A percentile compares a stretch with the other conserved stretches of the same genome.
Conservation (phyloP, 106 monocot genomes). For the Dioscorea alata region DNA sequence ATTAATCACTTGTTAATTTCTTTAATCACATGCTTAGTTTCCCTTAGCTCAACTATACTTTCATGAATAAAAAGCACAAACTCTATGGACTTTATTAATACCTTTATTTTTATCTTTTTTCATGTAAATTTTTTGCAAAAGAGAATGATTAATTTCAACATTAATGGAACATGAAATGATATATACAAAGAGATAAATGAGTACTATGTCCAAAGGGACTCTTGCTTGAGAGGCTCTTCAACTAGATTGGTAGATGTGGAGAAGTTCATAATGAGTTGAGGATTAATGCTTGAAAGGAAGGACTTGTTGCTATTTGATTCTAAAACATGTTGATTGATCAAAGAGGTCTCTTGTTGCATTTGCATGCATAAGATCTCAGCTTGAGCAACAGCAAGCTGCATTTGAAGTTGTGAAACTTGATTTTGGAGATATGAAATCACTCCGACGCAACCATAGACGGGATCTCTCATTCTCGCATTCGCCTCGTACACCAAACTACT, state of each 20-base stretch:
- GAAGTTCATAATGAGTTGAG: slow-evolving; percentile 38
- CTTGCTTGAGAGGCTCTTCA: slow-evolving; percentile 58
- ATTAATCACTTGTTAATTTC: too few relatives aligned
- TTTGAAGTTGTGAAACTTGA: slow-evolving; percentile 79
- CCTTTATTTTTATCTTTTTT: too few relatives aligned
- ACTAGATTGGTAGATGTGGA: slow-evolving; percentile 32
- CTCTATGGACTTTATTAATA: too few relatives aligned
- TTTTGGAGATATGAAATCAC: slow-evolving; percentile 74
- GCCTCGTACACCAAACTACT: slow-evolving; percentile 90
- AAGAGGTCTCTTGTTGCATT: slow-evolving; percentile 54
- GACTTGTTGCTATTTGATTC: slow-evolving; percentile 18
- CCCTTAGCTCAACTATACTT: too few relatives aligned
- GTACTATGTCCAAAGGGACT: slow-evolving; percentile 65
- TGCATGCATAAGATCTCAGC: slow-evolving; percentile 72
- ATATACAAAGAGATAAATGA: background rate
- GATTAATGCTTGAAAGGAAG: slow-evolving; percentile 18
- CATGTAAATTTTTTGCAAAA: too few relatives aligned
- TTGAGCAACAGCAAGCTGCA: slow-evolving; percentile 82
- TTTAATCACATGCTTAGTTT: too few relatives aligned
- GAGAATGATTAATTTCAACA: too few relatives aligned
- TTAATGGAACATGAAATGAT: background rate
- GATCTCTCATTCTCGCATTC: slow-evolving; percentile 67
- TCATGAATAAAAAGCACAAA: too few relatives aligned
- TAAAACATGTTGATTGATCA: slow-evolving; percentile 10
- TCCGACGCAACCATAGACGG: slow-evolving; percentile 77